These are phyloP conservation scores for Plenodomus biglobosus DNA, from an alignment of 2,329 filamentous ascomycete species.

Conservation along the genomic window DNA sequence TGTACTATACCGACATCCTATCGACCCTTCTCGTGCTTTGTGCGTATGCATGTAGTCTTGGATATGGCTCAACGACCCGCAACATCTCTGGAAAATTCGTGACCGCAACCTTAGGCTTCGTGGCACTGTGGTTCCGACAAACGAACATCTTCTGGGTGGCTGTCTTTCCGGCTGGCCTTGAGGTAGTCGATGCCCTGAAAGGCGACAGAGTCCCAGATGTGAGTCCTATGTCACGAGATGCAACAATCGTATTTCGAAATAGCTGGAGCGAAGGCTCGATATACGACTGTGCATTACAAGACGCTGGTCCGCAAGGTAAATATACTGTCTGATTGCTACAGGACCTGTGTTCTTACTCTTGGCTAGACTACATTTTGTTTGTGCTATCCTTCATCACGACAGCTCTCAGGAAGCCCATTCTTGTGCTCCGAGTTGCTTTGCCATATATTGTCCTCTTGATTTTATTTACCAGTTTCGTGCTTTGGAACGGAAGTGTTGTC, in stretches of 20 bases:
- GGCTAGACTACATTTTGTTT: conserved; percentile 28
- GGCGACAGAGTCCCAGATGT: conserved; percentile 3
- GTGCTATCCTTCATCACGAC: conserved; percentile 66
- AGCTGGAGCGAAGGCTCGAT: conserved; percentile 29
- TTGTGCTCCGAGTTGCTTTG: conserved; percentile 44
- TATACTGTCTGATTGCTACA: not conserved
- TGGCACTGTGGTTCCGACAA: conserved; percentile 77
- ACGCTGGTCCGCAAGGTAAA: conserved; percentile 30
- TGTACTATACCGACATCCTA: conserved; percentile 93
- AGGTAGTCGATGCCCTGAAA: conserved; percentile 35
- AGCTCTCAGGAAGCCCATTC: conserved; percentile 48
- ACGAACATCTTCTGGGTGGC: conserved; percentile 98
- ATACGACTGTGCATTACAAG: conserved; percentile 24
- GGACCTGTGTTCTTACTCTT: conserved; percentile 4
- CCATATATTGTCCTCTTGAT: conserved; percentile 64
- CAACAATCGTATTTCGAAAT: conserved; percentile 8
- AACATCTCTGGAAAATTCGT: conserved; percentile 14
- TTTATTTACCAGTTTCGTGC: conserved; percentile 73
- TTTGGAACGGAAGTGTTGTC: conserved; percentile 89
- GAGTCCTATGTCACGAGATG: not conserved
- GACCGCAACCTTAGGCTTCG: conserved; percentile 59
- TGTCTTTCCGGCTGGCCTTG: conserved; percentile 66
- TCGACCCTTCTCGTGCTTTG: conserved; percentile 75
- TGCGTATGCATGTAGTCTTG: conserved; percentile 60
- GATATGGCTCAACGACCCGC: conserved; percentile 16